A percentile compares a stretch with the other conserved stretches of the same genome.
These are phyloP conservation scores for Candida endomychidarum DNA, from an alignment of 805 yeast species.

Conservation along the genomic window DNA sequence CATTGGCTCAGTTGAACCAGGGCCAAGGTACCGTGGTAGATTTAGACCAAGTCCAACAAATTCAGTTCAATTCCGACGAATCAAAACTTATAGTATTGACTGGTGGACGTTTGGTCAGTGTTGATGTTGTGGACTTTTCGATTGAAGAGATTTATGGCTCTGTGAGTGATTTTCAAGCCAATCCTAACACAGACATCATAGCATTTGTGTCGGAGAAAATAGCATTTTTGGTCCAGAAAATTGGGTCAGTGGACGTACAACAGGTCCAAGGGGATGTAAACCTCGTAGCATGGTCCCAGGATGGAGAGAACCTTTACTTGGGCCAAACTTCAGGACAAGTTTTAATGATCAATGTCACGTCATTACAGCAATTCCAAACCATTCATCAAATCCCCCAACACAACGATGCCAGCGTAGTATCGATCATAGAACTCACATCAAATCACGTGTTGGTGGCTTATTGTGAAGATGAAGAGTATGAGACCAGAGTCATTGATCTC, in stretches of 20 bases:
- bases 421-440: slow-evolving; percentile 4
- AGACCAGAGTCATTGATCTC: slow-evolving; percentile 18
- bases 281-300: slow-evolving; percentile 15
- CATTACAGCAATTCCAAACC: no score
- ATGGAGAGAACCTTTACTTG: slow-evolving; percentile 20
- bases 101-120: not conserved
- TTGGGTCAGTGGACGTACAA: no score
- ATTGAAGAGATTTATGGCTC: not conserved
- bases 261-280: slow-evolving; percentile 9
- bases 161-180: not conserved
- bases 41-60: slow-evolving; percentile 13
- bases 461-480: slow-evolving; percentile 20
- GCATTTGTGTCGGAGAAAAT: no score
- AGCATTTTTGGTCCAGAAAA: no score
- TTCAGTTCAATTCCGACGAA: slow-evolving; percentile 30
- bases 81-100: slow-evolving; percentile 24
- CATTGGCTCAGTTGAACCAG: slow-evolving; percentile 19
- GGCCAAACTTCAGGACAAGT: slow-evolving; percentile 6
- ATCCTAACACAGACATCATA: slow-evolving; percentile 7
- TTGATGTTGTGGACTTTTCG: not conserved
- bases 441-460: slow-evolving; percentile 9
- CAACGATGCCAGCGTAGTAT: slow-evolving; percentile 2
- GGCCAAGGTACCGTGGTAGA: slow-evolving; percentile 14
- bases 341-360: not conserved
- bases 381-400: no score